Percentiles rank a stretch among this genome's conserved stretches.
Evolutionary conservation across 768 basidiomycete genomes (phyloP).

Genomic region (Auricularia cornea): DNA sequence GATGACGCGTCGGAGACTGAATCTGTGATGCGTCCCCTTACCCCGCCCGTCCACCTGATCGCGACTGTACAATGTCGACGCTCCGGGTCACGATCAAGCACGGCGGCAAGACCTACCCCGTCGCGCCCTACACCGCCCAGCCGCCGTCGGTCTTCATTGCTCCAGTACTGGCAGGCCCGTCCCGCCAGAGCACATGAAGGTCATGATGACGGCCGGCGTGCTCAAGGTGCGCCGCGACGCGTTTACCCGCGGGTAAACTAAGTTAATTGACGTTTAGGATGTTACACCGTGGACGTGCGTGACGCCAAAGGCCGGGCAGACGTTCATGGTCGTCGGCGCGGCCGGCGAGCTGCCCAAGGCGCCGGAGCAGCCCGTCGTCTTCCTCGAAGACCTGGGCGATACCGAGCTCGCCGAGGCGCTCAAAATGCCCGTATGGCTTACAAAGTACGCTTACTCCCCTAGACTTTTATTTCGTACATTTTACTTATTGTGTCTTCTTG

Average conservation of each 20-base stretch:
- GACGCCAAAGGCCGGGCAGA: conserved; percentile 79
- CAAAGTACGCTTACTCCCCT: conserved; percentile 61
- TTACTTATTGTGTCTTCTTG: too few relatives aligned
- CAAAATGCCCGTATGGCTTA: conserved; percentile 70
- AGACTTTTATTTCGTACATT: too few relatives aligned
- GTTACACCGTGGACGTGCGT: conserved; percentile 83
- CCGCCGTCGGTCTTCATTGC: conserved; percentile 73
- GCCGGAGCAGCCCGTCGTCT: conserved; percentile 67
- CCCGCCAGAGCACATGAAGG: conserved; percentile 88
- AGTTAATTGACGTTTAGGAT: too few relatives aligned
- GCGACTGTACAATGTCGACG: conserved; percentile 48
- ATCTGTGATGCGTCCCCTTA: too few relatives aligned
- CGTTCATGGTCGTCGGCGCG: conserved; percentile 88
- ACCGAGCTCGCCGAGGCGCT: conserved; percentile 69
- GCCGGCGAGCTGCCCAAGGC: conserved; percentile 88
- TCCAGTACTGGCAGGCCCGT: conserved; percentile 73
- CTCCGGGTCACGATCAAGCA: conserved; percentile 80
- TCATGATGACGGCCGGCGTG: conserved; percentile 89
- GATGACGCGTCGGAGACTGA: too few relatives aligned
- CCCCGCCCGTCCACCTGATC: too few relatives aligned
- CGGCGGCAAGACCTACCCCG: conserved; percentile 67
- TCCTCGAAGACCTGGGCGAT: conserved; percentile 92
- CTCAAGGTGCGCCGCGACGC: conserved; percentile 60
- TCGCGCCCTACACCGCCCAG: conserved; percentile 64
- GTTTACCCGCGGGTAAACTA: too few relatives aligned